These are phyloP conservation scores for Saccharomycopsis sp. DNA, from an alignment of 805 yeast genomes.

Conservation along the genomic window DNA sequence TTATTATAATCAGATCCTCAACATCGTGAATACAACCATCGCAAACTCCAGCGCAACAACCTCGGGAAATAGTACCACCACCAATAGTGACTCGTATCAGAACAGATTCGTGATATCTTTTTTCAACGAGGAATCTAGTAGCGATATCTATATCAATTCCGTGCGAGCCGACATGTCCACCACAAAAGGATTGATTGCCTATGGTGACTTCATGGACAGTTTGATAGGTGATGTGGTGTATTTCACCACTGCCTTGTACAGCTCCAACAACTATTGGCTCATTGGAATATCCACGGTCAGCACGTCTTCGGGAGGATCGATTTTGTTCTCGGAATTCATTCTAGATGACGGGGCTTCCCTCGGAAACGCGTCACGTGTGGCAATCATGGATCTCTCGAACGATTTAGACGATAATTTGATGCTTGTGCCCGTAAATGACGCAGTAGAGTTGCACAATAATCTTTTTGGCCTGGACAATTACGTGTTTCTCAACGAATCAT, in stretches of 20 bases:
- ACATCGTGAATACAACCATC: constrained; percentile 2
- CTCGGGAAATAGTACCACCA: neutral
- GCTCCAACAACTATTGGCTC: constrained; percentile 15
- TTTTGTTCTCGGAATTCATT: neutral
- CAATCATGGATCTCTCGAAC: constrained; percentile 6
- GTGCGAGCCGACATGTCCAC: neutral
- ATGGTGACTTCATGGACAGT: constrained; percentile 5
- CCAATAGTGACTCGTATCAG: neutral
- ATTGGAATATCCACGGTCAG: constrained; percentile 10
- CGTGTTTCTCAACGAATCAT: neutral
- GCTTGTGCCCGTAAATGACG: constrained; percentile 6
- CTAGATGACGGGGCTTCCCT: constrained; percentile 12
- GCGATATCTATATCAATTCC: constrained; percentile 5
- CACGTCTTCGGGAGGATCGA: neutral
- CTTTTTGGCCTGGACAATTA: constrained; percentile 5
- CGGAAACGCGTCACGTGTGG: constrained; percentile 10
- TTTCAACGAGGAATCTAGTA: constrained; percentile 1
- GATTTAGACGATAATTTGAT: constrained; percentile 3
- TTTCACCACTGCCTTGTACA: constrained; percentile 12
- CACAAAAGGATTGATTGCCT: constrained; percentile 6
- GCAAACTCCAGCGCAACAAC: neutral
- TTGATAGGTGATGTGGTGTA: constrained; percentile 9
- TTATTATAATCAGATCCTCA: constrained; percentile 11
- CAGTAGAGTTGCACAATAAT: neutral
- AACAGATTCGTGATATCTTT: constrained; percentile 3